Evolutionary conservation across 306 rosid species (phyloP), one percentile per base, ranked within the genome.

Genomic region (Lathyrus oleraceus): DNA sequence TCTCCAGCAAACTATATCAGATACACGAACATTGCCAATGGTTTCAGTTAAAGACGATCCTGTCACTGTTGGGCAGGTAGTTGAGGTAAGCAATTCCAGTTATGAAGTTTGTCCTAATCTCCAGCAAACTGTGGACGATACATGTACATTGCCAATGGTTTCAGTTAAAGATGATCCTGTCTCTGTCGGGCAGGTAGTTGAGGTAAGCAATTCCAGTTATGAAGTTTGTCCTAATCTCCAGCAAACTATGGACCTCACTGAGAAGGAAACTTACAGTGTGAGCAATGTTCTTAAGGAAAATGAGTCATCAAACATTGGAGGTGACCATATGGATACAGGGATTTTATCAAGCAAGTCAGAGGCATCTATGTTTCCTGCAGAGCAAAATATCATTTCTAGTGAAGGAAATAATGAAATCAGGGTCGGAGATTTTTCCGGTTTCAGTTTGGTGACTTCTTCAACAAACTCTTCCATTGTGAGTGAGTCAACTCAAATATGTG

Each of bases 401-500:
- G 75, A 71, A 61, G 90, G 60, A 78, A 78, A 76, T 75, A 47
- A 47, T 60, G 81, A 58, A 43, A 72, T 52, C 65, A 79, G 43
- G 61, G 14, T 16, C 14, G 85, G 79, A 65, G 82, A 56, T 67
- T 56, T 51, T 51, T 74, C 85, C 36, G 35, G 69, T 73, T 57
- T 74, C 47, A 23, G 64, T 27, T 69, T 69, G 60, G 75, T 39
- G n/a, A 35, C 56, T 65, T 79, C 77, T 40, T 67, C 79, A 62
- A 73, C 67, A 74, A 84, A 83, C 62, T 58, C 79, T 74, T 53
- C 79, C 61, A 66, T 71, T 75, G 49, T 44, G 72, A 61, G 62
- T 53, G 95, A 82, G 68, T 70, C 88, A 40, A 67, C 87, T 19
- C 85, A 78, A 79, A 74, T 51, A 59, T 71, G 77, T 23, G 74